These are phyloP conservation scores for Gnomoniopsis sp. DNA, from an alignment of 2,329 filamentous ascomycete species.

Conservation along the genomic window DNA sequence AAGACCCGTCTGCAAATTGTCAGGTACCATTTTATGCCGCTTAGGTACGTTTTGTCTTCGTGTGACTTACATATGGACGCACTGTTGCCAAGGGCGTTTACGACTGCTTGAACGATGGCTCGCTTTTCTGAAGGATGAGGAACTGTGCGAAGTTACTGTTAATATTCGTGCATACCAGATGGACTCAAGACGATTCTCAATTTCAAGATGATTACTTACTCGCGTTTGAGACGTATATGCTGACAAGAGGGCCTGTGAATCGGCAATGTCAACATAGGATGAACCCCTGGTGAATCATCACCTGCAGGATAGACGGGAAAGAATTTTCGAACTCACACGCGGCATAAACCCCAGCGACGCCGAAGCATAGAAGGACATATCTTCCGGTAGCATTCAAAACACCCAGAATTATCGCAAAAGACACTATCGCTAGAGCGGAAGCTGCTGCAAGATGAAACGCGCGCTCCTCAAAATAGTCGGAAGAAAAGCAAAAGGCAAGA, in stretches of 20 bases:
- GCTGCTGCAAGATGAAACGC: slow-evolving; percentile 4
- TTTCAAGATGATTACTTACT: neutral
- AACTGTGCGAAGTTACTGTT: neutral
- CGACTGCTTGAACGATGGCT: slow-evolving; percentile 7
- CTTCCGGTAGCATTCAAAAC: slow-evolving; percentile 6
- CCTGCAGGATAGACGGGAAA: too few relatives aligned
- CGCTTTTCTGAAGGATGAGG: slow-evolving; percentile 10
- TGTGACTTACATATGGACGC: slow-evolving; percentile 3
- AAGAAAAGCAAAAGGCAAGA: slow-evolving; percentile 11
- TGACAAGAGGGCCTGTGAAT: slow-evolving; percentile 7
- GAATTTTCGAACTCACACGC: neutral
- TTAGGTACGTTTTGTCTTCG: neutral
- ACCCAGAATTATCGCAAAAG: slow-evolving; percentile 5
- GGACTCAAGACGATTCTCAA: too few relatives aligned
- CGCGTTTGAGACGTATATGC: slow-evolving; percentile 10
- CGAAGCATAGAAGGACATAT: slow-evolving; percentile 8
- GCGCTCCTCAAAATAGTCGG: slow-evolving; percentile 11
- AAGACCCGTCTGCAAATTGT: neutral
- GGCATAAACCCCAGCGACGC: slow-evolving; percentile 10
- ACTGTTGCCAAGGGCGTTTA: slow-evolving; percentile 10
- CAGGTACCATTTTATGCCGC: neutral
- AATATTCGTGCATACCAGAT: neutral
- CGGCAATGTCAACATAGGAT: neutral
- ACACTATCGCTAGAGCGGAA: slow-evolving; percentile 3
- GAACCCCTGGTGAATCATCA: neutral